Evolutionary conservation across 352 stramenopile genomes (phyloP), one percentile per base, ranked within the genome.

Genomic region (Phytophthora kernoviae): DNA sequence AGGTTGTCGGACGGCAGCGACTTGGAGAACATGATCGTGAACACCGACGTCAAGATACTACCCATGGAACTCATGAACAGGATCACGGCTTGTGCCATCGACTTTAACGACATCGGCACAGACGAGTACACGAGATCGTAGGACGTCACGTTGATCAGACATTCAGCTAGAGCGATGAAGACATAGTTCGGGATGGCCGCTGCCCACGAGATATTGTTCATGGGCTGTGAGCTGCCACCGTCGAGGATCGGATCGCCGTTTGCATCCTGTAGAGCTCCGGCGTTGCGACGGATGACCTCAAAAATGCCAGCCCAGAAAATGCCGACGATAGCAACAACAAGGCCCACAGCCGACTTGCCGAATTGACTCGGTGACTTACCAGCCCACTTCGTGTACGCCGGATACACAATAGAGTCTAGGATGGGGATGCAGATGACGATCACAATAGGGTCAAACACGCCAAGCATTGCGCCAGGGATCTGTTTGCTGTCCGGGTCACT

Each of bases 91-190:
- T 73, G 58, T 26, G 39, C 62, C 39, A 53, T 73, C 52, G 62
- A 77, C 66, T 81, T 82, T 48, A 82, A 59, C 26, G 54, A 65
- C 18, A 77, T 48, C 27, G 77, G 77, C 17, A 87, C 77, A n/a
- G 63, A 65, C 36, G 60, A 71, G 72, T 87, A 85, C 59, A 79
- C 77, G 5, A 86, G 54, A 18, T 84, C 77, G 64, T 73, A 83
- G 1, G 70, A 65, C 20, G 77, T 83, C 30, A 86, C 71, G 62
- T 83, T 83, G 61, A 86, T 76, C 21, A 86, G 42, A 49, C 68
- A 81, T 50, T 83, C 68, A 40, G 68, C 75, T 2, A 86, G 50
- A 24, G 67, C 76, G 39, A 84, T 66, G 41, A 86, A 69, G 3
- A 83, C 58, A 42, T 86, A 86, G 54, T 78, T 76, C 7, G 63